Conservation (phyloP, 371 early-diverging fungal species). For the Mucor racemosus region DNA sequence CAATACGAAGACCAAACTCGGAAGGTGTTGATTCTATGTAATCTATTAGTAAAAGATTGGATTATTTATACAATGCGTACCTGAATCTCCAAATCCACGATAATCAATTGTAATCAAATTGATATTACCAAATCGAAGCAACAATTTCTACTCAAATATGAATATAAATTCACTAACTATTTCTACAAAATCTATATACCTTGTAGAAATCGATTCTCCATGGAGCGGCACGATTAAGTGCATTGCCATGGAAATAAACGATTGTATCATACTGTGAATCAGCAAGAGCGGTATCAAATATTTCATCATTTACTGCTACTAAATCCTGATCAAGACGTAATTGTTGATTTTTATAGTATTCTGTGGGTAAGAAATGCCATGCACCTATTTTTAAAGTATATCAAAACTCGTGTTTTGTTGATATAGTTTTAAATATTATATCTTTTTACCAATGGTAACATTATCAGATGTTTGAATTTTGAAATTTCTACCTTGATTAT, state of each 20-base stretch:
- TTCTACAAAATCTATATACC: conserved; percentile 16
- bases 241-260: conserved; percentile 55
- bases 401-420: background rate
- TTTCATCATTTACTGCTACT: conserved; percentile 1
- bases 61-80: conserved; percentile 10
- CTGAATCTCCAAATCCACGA: conserved; percentile 56
- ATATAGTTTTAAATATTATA: background rate
- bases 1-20: conserved; percentile 40
- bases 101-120: conserved; percentile 53
- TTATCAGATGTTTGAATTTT: conserved; percentile 44
- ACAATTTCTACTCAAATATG: conserved; percentile 9
- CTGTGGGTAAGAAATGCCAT: conserved; percentile 50
- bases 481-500: conserved; percentile 43
- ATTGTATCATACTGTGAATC: conserved; percentile 38
- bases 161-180: background rate
- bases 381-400: conserved; percentile 31
- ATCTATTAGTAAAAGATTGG: background rate
- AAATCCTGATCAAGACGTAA: conserved; percentile 16
- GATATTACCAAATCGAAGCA: conserved; percentile 29
- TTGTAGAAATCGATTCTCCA: conserved; percentile 54
- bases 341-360: conserved; percentile 31
- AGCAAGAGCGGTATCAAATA: conserved; percentile 37
- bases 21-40: conserved; percentile 45
- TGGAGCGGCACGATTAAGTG: conserved; percentile 46
- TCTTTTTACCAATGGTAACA: conserved; percentile 41